Base-by-base conservation (phyloP, 257 asterid species). In the Vinca minor region DNA sequence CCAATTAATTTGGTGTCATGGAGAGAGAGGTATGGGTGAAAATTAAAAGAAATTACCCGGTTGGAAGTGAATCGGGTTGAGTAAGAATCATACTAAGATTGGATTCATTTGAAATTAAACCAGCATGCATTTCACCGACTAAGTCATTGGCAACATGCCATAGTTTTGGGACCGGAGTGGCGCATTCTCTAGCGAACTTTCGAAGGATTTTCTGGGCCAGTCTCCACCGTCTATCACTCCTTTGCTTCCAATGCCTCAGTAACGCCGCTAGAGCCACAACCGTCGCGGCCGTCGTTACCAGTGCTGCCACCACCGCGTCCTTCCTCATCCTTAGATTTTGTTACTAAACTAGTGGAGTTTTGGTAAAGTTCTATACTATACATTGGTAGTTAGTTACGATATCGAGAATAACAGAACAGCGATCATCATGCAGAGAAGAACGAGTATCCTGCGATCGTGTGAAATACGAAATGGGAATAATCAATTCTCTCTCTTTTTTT, bases 111-210 rank as follows among this genome's bases (percentile, higher is more conserved):
- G 78, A 63, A 15, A 73, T 48, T 0, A 84, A 74, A 13, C 78
- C 82, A 1, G 79, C 60, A 56, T 82, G 84, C 90, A 85, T 85
- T 35, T 76, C 80, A 7, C 82, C 55, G 29, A 80, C 79, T 73
- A 87, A 36, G 36, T 87, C 94, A 62, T 82, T 69, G 20, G 87
- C 84, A 6, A 83, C 55, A 8, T 70, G 71, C 85, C 94, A 83
- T n/a, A 87, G 80, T 64, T 75, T 78, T 12, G 83, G 68, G 28
- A 81, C 82, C 20, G 94, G 94, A 1, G 88, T 82, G 26, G 88
- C 88, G 50, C 83, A 72, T 56, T 82, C 85, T 50, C 85, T 72
- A 0, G 94, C 89, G 44, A 85, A 80, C 66, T 83, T 82, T 0
- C 94, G 81, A 23, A 87, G 79, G 49, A 87, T 85, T 12, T 78